Evolutionary conservation across 495 filamentous ascomycete species (phyloP), one percentile per base, ranked within the genome.

Genomic region (Aspergillus homomorphus): DNA sequence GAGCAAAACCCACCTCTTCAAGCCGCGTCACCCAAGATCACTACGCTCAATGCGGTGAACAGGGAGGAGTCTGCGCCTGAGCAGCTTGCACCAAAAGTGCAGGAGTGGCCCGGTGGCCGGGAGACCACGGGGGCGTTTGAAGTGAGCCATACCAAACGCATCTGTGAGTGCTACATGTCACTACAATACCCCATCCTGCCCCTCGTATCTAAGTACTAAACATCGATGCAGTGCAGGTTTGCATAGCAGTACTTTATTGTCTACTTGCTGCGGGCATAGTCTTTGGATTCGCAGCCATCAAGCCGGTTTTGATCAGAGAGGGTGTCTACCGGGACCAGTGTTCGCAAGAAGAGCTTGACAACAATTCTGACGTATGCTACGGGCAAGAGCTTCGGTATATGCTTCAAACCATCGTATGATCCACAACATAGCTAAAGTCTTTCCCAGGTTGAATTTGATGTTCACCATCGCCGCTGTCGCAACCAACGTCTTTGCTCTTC

Each of bases 381-480:
- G 79, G 81, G 45, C 88, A 91, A 68, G 91, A 96, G 68, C 85
- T 96, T 49, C 82, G 87, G 80, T 85, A 69, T 14, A 71, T 54
- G 20, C 43, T 20, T 15, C 24, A 56, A 16, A 19, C 14, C 4
- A 22, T 21, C 12, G 14, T 28, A 6, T n/a, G 6, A 49, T 28
- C 6, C 23, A 26, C 23, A 15, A 50, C 8, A 20, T 48, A 54
- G 43, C 45, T 67, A 43, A 60, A 57, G 52, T 15, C 45, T 20
- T n/a, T 10, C 33, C 1, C 46, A 78, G 77, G 49, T 79, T 96
- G 49, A 96, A 96, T 69, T 72, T 96, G 57, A 96, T 96, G 92
- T 96, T 96, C 77, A 96, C 91, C 28, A 80, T 89, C 38, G 91
- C 91, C n/a, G 91, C 90, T 15, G 92, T 96, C 18, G 87, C 82